Evolutionary conservation across 2,329 filamentous ascomycete species (phyloP), one percentile per base, ranked within the genome.

Genomic region (Dothideomycetidae sp.): DNA sequence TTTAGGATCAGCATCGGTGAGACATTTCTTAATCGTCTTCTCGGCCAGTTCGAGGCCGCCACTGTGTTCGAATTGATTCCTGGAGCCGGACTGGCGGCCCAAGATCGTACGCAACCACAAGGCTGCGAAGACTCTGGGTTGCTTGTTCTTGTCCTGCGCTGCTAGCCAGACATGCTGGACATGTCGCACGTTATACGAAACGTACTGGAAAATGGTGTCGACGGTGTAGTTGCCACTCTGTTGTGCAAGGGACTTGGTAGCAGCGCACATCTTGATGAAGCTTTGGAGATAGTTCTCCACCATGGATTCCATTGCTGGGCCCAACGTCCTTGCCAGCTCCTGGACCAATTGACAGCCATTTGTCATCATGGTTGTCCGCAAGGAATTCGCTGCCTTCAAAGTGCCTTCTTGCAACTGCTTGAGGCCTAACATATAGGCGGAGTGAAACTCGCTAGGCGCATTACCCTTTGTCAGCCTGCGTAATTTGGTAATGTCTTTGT

Each of bases 121-220:
- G 2, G 80, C 68, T 2, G 78, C 79, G 56, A 78, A 93, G 1
- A 73, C 73, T 43, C 90, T 75, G 11, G 86, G 79, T 52, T 90
- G 81, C 2, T 86, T 78, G 52, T 94, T 96, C 64, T 94, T 96
- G 62, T 98, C 88, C 54, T 92, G 80, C 44, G 73, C 80, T 15
- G 88, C 86, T 37, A 65, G 63, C 64, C 76, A 81, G 33, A 96
- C 66, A 51, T 96, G 88, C 55, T 93, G 81, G 67, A 94, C 71
- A 44, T 94, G 68, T 17, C 85, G 78, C 42, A 68, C 64, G 44
- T 71, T 86, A 59, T 88, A 96, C 0, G 85, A 78, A 18, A 80
- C 79, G 48, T 79, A 77, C 44, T 75, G 72, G 45, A 96, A 71
- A 36, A 98, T 77, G 13, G 69, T 74, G 46, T 90, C 78, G n/a